Evolutionary conservation across 108 stramenopile species (phyloP).

Genomic region (Craspedostauros australis): DNA sequence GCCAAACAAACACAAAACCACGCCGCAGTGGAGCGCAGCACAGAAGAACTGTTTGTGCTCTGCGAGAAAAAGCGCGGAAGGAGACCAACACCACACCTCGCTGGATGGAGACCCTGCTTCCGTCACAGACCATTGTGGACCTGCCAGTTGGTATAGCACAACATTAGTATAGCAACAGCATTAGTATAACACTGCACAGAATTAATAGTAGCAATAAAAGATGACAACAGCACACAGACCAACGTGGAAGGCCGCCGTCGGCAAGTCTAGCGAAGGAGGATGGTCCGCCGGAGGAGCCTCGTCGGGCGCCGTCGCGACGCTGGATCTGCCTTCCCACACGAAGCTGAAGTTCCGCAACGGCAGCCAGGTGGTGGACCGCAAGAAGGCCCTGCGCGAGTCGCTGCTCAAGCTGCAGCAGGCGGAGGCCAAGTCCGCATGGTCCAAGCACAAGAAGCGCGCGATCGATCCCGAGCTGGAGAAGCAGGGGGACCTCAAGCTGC

Average conservation of each 20-base stretch:
- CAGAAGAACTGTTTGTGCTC: too few species aligned
- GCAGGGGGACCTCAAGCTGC: slow-evolving; percentile 53
- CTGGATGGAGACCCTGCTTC: too few species aligned
- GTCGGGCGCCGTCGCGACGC: slow-evolving; percentile 40
- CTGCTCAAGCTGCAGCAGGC: slow-evolving; percentile 74
- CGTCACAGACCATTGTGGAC: too few species aligned
- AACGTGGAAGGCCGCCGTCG: slow-evolving; percentile 92
- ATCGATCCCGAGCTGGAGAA: slow-evolving; percentile 49
- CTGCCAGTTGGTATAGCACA: too few species aligned
- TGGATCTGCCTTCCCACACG: slow-evolving; percentile 72
- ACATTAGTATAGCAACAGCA: too few species aligned
- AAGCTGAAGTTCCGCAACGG: slow-evolving; percentile 80
- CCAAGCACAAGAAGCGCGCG: slow-evolving; percentile 26
- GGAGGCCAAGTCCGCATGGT: slow-evolving; percentile 40
- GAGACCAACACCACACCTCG: too few species aligned
- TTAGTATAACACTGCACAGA: too few species aligned
- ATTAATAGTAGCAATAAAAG: too few species aligned
- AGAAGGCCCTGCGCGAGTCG: slow-evolving; percentile 63
- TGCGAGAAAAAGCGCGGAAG: too few species aligned
- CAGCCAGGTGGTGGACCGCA: slow-evolving; percentile 45
- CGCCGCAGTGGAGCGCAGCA: too few species aligned
- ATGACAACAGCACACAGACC: slow-evolving; percentile 92
- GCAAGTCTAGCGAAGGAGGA: slow-evolving; percentile 76
- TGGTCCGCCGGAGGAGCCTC: slow-evolving; percentile 72
- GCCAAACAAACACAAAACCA: too few species aligned